phyloP scores from a whole-genome alignment of 768 basidiomycete species.

The Mycena latifolia region DNA sequence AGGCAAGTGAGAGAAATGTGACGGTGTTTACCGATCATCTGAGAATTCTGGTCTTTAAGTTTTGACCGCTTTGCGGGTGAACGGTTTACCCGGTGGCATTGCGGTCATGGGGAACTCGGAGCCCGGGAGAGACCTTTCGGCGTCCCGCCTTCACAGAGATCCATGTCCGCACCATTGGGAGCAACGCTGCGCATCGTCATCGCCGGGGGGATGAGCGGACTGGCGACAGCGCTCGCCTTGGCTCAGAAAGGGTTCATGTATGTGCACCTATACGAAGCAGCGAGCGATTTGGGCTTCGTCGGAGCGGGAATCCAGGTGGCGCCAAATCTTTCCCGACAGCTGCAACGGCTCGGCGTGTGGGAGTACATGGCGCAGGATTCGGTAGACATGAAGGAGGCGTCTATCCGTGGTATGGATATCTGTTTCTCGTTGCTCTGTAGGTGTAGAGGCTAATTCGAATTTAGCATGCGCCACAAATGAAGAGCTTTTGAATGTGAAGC shows the following conservation, averaged over 20 bases:
- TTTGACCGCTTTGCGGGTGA: too few species aligned
- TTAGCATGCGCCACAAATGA: constrained; percentile 44
- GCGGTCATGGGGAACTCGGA: too few species aligned
- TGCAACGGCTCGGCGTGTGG: constrained; percentile 46
- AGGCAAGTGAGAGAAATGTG: too few species aligned
- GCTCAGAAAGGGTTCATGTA: constrained; percentile 45
- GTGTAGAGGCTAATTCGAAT: neutral
- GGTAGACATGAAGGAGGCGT: constrained; percentile 42
- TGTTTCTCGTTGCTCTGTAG: neutral
- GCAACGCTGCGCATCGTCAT: constrained; percentile 34
- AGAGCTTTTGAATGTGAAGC: constrained; percentile 44
- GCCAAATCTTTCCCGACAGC: constrained; percentile 48
- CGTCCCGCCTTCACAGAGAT: too few species aligned
- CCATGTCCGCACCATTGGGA: constrained; percentile 3
- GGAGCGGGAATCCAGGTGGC: constrained; percentile 53
- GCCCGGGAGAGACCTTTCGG: too few species aligned
- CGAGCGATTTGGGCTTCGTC: constrained; percentile 46
- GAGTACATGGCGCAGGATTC: constrained; percentile 42
- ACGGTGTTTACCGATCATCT: too few species aligned
- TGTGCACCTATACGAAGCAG: constrained; percentile 47
- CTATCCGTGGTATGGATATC: constrained; percentile 41
- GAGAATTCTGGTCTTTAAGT: too few species aligned
- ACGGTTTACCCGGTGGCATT: too few species aligned
- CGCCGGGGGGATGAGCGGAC: constrained; percentile 43
- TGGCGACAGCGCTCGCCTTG: constrained; percentile 45